phyloP scores from a whole-genome alignment of 2,329 filamentous ascomycete species.

The Fusarium xyrophilum region DNA sequence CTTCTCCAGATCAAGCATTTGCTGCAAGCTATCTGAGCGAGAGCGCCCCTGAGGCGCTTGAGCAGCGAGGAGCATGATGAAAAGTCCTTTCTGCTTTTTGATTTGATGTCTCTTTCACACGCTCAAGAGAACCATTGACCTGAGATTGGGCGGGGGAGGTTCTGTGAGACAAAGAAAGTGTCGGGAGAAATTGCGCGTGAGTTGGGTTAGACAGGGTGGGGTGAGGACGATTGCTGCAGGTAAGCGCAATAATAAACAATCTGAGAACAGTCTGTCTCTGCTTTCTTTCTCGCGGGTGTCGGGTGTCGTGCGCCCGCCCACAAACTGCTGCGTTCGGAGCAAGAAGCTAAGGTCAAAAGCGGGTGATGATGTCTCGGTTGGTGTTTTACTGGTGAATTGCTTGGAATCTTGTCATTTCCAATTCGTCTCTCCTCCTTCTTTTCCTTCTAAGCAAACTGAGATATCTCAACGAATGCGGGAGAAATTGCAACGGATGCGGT shows the following conservation, averaged over 20 bases:
- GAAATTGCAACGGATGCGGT: slow-evolving; percentile 21
- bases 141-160: slow-evolving; percentile 9
- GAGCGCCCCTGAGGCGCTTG: slow-evolving; percentile 28
- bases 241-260: slow-evolving; percentile 17
- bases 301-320: too few species aligned
- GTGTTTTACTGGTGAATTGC: slow-evolving; percentile 11
- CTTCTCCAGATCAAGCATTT: slow-evolving; percentile 67
- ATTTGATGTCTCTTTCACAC: background rate
- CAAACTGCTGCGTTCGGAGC: slow-evolving; percentile 8
- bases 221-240: slow-evolving; percentile 26
- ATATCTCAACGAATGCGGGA: background rate
- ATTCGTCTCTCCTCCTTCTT: slow-evolving; percentile 17
- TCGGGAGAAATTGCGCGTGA: slow-evolving; percentile 16
- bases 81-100: background rate
- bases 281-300: slow-evolving; percentile 3
- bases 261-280: background rate
- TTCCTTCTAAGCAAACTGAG: slow-evolving; percentile 13
- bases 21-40: slow-evolving; percentile 59
- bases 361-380: slow-evolving; percentile 17
- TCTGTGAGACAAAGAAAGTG: slow-evolving; percentile 2
- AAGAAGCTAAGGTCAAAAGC: slow-evolving; percentile 3
- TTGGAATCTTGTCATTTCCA: slow-evolving; percentile 11
- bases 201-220: slow-evolving; percentile 24
- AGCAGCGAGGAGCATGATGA: slow-evolving; percentile 27
- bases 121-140: slow-evolving; percentile 22